phyloP scores from a whole-genome alignment of 257 asterid genomes.

The Plantago ovata region DNA sequence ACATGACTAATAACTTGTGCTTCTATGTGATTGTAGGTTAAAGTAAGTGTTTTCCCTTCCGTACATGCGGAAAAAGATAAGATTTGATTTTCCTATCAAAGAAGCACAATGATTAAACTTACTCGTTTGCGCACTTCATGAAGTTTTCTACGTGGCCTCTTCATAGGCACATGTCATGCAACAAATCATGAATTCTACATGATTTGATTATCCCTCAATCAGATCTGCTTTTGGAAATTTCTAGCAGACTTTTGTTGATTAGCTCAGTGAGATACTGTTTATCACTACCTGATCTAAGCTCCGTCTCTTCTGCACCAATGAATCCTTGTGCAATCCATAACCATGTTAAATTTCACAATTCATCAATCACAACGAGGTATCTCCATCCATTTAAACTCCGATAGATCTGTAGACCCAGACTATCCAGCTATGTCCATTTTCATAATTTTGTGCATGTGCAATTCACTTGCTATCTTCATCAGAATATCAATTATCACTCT shows the following conservation, averaged over 20 bases:
- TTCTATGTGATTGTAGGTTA: neutral
- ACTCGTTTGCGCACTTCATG: neutral
- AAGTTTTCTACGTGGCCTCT: slow-evolving; percentile 4
- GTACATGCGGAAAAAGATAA: neutral
- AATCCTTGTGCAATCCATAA: slow-evolving; percentile 9
- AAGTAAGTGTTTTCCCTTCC: neutral
- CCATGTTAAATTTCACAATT: neutral
- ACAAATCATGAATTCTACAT: slow-evolving; percentile 1
- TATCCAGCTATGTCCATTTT: neutral
- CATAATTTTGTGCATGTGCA: neutral
- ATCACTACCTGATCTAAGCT: neutral
- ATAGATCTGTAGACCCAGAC: neutral
- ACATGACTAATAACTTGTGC: neutral
- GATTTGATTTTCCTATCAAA: neutral
- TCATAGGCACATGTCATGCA: neutral
- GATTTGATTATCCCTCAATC: neutral
- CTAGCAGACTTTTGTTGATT: neutral
- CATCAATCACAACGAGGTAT: neutral
- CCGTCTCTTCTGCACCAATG: neutral
- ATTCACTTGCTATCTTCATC: neutral
- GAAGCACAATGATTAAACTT: neutral
- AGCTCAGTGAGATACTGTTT: neutral
- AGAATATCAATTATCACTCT: neutral
- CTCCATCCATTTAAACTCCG: neutral
- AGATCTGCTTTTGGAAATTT: neutral